Evolutionary conservation across 495 filamentous ascomycete genomes (phyloP).

Genomic region (Talaromyces nanjingensis): DNA sequence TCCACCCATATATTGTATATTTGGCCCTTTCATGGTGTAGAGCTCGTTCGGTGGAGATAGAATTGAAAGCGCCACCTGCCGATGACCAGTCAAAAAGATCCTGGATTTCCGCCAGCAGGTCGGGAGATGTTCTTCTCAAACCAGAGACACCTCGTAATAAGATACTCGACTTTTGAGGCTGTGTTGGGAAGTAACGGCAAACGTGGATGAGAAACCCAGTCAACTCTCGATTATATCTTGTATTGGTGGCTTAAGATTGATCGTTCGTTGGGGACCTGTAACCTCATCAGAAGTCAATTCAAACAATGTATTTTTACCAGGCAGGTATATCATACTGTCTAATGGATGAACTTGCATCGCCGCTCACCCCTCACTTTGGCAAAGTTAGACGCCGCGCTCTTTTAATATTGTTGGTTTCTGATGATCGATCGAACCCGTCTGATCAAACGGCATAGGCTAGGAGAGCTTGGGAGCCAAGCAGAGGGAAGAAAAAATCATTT

Average conservation of each 20-base stretch:
- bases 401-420: no score
- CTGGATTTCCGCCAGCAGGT: slow-evolving; percentile 31
- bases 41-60: slow-evolving; percentile 28
- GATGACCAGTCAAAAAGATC: slow-evolving; percentile 39
- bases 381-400: no score
- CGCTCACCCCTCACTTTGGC: slow-evolving; percentile 43
- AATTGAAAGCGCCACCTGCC: slow-evolving; percentile 29
- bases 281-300: slow-evolving; percentile 60
- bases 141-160: slow-evolving; percentile 87
- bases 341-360: slow-evolving; percentile 41
- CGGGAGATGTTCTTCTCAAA: slow-evolving; percentile 59
- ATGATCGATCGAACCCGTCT: no score
- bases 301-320: slow-evolving; percentile 3
- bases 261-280: slow-evolving; percentile 61
- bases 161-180: slow-evolving; percentile 93
- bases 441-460: no score
- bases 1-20: slow-evolving; percentile 86
- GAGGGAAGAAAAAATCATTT: no score
- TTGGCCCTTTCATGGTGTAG: slow-evolving; percentile 61
- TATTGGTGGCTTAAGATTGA: slow-evolving; percentile 27
- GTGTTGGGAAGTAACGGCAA: slow-evolving; percentile 54
- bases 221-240: slow-evolving; percentile 4
- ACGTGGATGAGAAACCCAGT: slow-evolving; percentile 28
- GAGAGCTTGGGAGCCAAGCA: no score
- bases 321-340: slow-evolving; percentile 42